Evolutionary conservation across 2,329 filamentous ascomycete species (phyloP).

Genomic region (Aspergillus japonicus): DNA sequence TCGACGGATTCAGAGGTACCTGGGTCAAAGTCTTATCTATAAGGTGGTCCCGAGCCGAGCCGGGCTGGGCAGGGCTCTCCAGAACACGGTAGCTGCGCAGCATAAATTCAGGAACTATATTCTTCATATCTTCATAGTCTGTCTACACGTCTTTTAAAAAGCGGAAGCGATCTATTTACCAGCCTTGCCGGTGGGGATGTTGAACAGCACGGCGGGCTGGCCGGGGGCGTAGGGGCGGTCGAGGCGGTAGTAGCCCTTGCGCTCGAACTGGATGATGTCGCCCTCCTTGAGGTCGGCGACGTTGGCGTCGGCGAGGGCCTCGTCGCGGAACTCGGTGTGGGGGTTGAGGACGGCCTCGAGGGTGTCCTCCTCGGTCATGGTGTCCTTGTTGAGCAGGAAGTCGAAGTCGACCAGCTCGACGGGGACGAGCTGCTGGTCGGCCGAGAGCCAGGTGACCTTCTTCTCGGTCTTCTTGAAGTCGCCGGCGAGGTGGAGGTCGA

Average conservation of each 20-base stretch:
- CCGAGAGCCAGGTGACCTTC: conserved; percentile 92
- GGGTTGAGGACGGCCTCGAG: conserved; percentile 80
- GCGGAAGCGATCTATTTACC: conserved; percentile 26
- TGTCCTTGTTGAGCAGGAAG: conserved; percentile 92
- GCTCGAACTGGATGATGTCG: conserved; percentile 93
- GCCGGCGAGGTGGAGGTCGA: conserved; percentile 86
- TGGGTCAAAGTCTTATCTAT: too few species aligned
- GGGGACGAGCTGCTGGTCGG: conserved; percentile 72
- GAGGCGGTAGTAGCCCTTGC: conserved; percentile 87
- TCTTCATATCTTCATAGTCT: not conserved
- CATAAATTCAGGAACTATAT: not conserved
- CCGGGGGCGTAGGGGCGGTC: conserved; percentile 64
- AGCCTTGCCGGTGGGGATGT: conserved; percentile 66
- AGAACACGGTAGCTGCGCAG: too few species aligned
- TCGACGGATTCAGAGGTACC: too few species aligned
- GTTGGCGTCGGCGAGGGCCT: conserved; percentile 77
- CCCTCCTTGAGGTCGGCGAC: conserved; percentile 75
- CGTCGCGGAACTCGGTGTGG: conserved; percentile 70
- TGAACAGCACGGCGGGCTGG: conserved; percentile 63
- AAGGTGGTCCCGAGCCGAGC: too few species aligned
- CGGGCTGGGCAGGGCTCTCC: too few species aligned
- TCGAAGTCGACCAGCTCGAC: conserved; percentile 93
- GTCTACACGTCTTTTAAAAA: not conserved
- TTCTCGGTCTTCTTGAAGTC: conserved; percentile 95
- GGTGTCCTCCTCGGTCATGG: conserved; percentile 82